These are phyloP conservation scores for Apophysomyces ossiformis DNA, from an alignment of 371 early-diverging fungal genomes.

Conservation along the genomic window DNA sequence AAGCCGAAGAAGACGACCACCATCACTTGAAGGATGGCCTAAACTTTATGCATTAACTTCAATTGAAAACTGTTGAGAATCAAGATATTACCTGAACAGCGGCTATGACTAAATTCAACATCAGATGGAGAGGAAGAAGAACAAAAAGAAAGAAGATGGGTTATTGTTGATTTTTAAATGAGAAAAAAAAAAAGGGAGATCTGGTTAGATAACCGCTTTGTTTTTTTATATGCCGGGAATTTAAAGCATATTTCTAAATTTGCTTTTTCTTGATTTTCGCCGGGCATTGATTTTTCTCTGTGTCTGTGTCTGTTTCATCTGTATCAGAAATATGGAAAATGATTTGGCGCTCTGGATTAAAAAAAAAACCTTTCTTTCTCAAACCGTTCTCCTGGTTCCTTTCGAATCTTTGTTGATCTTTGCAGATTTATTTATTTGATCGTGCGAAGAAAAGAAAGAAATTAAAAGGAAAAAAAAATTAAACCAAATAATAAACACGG, in stretches of 20 bases:
- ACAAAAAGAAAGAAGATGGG: conserved; percentile 4
- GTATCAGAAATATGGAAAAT: background rate
- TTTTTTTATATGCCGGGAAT: conserved; percentile 3
- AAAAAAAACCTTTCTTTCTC: background rate
- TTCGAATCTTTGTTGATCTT: background rate
- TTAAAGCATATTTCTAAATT: background rate
- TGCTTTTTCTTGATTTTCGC: conserved; percentile 1
- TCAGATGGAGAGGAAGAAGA: background rate
- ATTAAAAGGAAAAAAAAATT: too few species aligned
- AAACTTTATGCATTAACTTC: background rate
- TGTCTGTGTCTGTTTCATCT: background rate
- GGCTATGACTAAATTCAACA: conserved; percentile 23
- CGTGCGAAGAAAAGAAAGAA: background rate
- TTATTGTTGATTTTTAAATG: background rate
- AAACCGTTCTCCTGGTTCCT: background rate
- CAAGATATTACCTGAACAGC: conserved; percentile 19
- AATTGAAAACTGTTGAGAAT: background rate
- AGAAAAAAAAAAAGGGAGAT: background rate
- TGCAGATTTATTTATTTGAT: conserved; percentile 5
- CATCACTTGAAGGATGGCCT: conserved; percentile 69
- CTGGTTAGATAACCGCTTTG: background rate
- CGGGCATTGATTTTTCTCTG: background rate
- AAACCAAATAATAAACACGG: background rate
- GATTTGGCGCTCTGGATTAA: too few species aligned
- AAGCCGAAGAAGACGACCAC: conserved; percentile 58